These are phyloP conservation scores for Xylaria sp. DNA, from an alignment of 2,329 filamentous ascomycete species.

Conservation along the genomic window DNA sequence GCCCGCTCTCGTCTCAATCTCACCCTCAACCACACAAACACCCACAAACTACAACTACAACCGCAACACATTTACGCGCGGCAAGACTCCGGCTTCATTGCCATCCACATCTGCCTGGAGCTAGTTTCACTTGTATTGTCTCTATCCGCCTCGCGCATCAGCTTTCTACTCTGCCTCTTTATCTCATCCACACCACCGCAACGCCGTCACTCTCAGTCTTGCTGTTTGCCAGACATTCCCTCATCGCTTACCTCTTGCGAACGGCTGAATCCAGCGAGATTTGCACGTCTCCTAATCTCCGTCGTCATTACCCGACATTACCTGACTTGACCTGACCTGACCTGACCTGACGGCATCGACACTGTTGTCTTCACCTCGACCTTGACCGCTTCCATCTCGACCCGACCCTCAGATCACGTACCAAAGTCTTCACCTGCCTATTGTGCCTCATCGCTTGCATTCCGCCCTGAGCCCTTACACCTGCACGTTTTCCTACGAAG, in stretches of 20 bases:
- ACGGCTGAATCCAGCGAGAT: constrained; percentile 43
- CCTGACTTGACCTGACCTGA: constrained; percentile 39
- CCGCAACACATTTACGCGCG: constrained; percentile 7
- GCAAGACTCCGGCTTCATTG: constrained; percentile 29
- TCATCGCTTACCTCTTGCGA: constrained; percentile 44
- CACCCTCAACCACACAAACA: not conserved
- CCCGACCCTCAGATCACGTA: constrained; percentile 45
- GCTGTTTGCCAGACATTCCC: constrained; percentile 30
- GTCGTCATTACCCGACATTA: constrained; percentile 40
- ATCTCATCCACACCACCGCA: constrained; percentile 31
- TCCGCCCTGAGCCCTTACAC: constrained; percentile 75
- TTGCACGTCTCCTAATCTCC: constrained; percentile 45
- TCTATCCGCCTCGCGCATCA: constrained; percentile 28
- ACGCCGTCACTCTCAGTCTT: constrained; percentile 34
- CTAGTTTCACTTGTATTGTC: constrained; percentile 5
- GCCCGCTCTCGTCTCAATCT: constrained; percentile 39
- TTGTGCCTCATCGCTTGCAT: constrained; percentile 51
- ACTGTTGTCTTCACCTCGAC: constrained; percentile 49
- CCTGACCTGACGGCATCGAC: constrained; percentile 40
- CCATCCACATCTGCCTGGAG: constrained; percentile 4
- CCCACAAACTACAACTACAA: constrained; percentile 42
- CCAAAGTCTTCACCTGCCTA: constrained; percentile 42
- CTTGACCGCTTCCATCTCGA: constrained; percentile 46
- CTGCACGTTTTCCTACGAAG: constrained; percentile 94
- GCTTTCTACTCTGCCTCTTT: constrained; percentile 27